Evolutionary conservation across 805 yeast genomes (phyloP), one percentile per base, ranked within the genome.

Genomic region (Wickerhamiella sorbophila): DNA sequence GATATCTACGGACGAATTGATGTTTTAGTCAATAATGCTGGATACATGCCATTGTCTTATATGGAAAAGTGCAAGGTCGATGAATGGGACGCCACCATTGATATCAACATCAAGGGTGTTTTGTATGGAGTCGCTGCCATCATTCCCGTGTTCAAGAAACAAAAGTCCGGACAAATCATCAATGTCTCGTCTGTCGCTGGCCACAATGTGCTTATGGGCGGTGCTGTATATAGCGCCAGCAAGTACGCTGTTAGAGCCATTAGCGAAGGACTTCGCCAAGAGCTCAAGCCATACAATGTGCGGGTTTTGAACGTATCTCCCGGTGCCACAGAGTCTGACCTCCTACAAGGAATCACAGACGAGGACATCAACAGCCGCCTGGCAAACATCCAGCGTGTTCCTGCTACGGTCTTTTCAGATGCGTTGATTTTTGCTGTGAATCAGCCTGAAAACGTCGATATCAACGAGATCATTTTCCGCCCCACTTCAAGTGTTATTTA

Each of bases 81-180:
- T 1, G 62, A 67, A n/a, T 60, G 64, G 8, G 94, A 84, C 56
- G 72, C 83, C 38, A 64, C 67, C 29, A 76, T 71, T 36, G 69
- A 79, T 50, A 82, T 94, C 45, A 86, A 85, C 55, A 94, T 86
- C 4, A 57, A 81, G 44, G 95, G 93, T 4, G 65, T 85, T 60
- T 79, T 85, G 47, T 73, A 77, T 31, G 61, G 85, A 46, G 83
- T 94, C 5, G 94, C 85, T 60, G 75, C 77, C 8, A 71, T 84
- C 18, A 62, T 86, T 40, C 77, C 77, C 33, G 70, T 71, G 38
- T 72, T 85, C 70, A 76, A 78, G 57, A 67, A 67, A 42, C 78
- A 79, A 53, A 76, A 80, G 74, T 45, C 65, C 57, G 60, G 66
- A 17, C 79, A 74, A 49, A 71, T 76, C 47, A 69, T 75, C 51